Base-by-base conservation (phyloP, 2,329 filamentous ascomycete species). In the Erysiphe pisi region DNA sequence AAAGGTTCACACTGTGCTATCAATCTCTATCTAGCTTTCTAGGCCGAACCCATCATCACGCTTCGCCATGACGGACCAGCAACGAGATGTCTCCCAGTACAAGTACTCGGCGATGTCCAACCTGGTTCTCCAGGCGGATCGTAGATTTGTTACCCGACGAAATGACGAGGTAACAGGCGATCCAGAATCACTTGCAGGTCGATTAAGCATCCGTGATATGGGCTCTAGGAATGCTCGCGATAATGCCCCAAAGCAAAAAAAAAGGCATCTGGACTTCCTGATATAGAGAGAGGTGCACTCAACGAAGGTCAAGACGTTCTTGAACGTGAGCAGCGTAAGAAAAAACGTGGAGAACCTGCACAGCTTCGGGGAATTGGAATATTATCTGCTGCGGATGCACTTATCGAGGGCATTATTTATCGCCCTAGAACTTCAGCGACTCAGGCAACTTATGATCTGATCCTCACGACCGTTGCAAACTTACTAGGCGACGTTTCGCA, bases 91-190 rank as follows among this genome's bases (percentile, higher is more conserved):
- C 82, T 94, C 93, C 84, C 94, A 97, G 85, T 97, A 97, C 88
- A 97, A 97, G 85, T 97, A 97, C 89, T 93, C 93, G 89, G 93
- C 93, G 84, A 98, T 99, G 95, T 99, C 95, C 86, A 99, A 99
- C 89, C 91, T 99, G 93, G 95, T 99, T 83, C 93, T 99, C 89
- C 95, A 99, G 92, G 94, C 93, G 86, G 95, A 99, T 86, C 91
- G 94, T 85, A 91, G 95, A 81, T 98, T 99, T 83, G 91, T 97
- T 81, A 93, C 93, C 79, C 90, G 95, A 83, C 90, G 93, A 81
- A 93, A 90, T 80, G 94, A 99, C 84, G 96, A 99, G 85, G 90
- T 93, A 79, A 98, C 94, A 76, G 95, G 95, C 81, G 95, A 99
- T 83, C 96, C 95, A 76, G 95, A 99, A 85, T 99, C 96, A 77